phyloP scores from a whole-genome alignment of 1,284 basidiomycete genomes.

The Sphaerobolus stellatus region DNA sequence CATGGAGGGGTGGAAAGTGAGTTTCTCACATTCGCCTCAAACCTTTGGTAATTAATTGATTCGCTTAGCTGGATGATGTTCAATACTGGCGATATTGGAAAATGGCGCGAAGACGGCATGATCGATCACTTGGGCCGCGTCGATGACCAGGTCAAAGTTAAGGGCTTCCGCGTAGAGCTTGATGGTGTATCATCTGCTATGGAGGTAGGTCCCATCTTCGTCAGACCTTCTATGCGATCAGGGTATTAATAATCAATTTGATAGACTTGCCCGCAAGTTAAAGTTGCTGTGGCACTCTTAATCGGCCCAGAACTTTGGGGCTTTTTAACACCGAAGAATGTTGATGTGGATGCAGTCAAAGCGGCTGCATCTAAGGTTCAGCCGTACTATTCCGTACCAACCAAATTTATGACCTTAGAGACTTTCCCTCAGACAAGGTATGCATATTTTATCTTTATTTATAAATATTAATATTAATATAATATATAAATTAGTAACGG shows the following conservation, averaged over 20 bases:
- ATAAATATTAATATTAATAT: background rate
- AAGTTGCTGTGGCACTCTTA: slow-evolving; percentile 49
- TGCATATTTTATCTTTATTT: slow-evolving; percentile 18
- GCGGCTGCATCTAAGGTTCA: slow-evolving; percentile 47
- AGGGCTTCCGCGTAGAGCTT: slow-evolving; percentile 63
- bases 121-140: slow-evolving; percentile 56
- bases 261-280: slow-evolving; percentile 45
- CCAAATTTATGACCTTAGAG: slow-evolving; percentile 41
- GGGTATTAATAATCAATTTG: background rate
- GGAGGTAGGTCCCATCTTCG: slow-evolving; percentile 40
- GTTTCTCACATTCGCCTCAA: slow-evolving; percentile 16
- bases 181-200: slow-evolving; percentile 59
- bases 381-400: slow-evolving; percentile 60
- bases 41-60: slow-evolving; percentile 3
- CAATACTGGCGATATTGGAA: slow-evolving; percentile 58
- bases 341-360: slow-evolving; percentile 40
- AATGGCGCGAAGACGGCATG: slow-evolving; percentile 52
- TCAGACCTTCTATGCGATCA: slow-evolving; percentile 12
- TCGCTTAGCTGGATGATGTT: slow-evolving; percentile 50
- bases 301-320: slow-evolving; percentile 56
- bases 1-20: slow-evolving; percentile 51
- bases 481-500: slow-evolving; percentile 37
- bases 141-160: slow-evolving; percentile 57
- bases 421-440: slow-evolving; percentile 53
- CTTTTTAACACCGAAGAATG: slow-evolving; percentile 47